These are phyloP conservation scores for Diaporthe sp. DNA, from an alignment of 2,329 filamentous ascomycete species.

Conservation along the genomic window DNA sequence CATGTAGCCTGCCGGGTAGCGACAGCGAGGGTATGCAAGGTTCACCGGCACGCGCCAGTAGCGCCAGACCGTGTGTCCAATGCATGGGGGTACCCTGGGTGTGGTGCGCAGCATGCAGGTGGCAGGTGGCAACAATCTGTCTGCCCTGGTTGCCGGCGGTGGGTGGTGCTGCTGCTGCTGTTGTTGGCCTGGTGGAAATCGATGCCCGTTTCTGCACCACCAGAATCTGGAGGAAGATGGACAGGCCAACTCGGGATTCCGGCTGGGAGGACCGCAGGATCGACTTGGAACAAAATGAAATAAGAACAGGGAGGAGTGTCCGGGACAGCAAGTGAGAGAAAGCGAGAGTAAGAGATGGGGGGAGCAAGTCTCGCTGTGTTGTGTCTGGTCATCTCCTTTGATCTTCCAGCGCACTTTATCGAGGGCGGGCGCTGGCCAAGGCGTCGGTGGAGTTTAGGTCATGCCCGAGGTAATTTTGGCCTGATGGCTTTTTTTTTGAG, in stretches of 20 bases:
- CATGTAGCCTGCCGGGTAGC: neutral
- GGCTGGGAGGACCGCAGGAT: neutral
- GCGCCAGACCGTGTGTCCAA: constrained; percentile 19
- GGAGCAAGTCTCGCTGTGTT: neutral
- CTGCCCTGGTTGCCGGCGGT: constrained; percentile 6
- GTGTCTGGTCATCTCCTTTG: constrained; percentile 9
- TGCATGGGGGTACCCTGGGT: constrained; percentile 16
- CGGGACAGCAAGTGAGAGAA: neutral
- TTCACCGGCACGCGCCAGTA: constrained; percentile 17
- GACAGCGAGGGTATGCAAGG: constrained; percentile 14
- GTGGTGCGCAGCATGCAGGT: constrained; percentile 9
- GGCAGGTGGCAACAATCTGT: neutral
- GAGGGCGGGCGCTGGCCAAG: constrained; percentile 10
- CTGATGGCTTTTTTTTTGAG: neutral
- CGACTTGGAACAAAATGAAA: too few species aligned
- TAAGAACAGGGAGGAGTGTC: neutral
- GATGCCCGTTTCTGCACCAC: neutral
- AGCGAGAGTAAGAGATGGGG: neutral
- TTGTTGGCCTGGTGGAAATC: neutral
- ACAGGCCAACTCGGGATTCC: neutral
- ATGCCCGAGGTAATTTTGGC: constrained; percentile 27
- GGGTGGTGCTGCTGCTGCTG: neutral
- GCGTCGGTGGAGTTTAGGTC: constrained; percentile 30
- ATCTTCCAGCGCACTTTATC: constrained; percentile 13
- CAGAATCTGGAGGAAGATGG: neutral